Base-by-base conservation (phyloP, 2,329 filamentous ascomycete species). In the Colletotrichum agaves region DNA sequence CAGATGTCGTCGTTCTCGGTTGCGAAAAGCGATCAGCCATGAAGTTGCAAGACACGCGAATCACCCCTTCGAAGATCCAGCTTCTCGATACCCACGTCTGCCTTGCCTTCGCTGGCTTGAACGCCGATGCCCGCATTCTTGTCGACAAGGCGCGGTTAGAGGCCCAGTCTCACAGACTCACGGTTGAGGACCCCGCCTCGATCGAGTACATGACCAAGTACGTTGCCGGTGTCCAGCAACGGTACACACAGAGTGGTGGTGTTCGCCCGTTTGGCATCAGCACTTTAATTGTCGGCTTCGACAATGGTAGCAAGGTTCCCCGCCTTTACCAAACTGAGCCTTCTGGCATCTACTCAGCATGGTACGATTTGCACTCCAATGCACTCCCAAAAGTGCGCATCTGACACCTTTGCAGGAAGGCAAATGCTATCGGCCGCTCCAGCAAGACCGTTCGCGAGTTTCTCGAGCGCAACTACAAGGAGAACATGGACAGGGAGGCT, bases 191-290 rank as follows among this genome's bases (percentile, higher is more conserved):
- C 79, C 95, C 96, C 63, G 93, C 97, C 72, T 95, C 93, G 70
- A 97, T 99, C 81, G 96, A 99, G 84, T 99, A 99, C 87, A 98
- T 99, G 78, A 98, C 96, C 76, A 98, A 99, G 85, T 97, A 98
- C 77, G 92, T 99, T 71, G 96, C 96, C 61, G 93, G 95, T 64
- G 96, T 99, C 74, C 96, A 99, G 86, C 96, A 99, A 86, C 90
- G 94, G 81, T 99, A 99, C 87, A 99, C 96, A 53, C 96, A 99
- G 86, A 97, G 94, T 77, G 96, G 96, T 84, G 96, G 96, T 87
- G 96, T 99, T 60, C 87, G 96, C 76, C 96, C 96, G n/a, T 99
- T 99, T 77, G 96, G 96, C 70, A 98, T 99, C 80, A 98, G 94
- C 84, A 70, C 68, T 50, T 85, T 99, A 78, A 94, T 99, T 74